Base-by-base conservation (phyloP, 257 asterid species). In the Prunella vulgaris region DNA sequence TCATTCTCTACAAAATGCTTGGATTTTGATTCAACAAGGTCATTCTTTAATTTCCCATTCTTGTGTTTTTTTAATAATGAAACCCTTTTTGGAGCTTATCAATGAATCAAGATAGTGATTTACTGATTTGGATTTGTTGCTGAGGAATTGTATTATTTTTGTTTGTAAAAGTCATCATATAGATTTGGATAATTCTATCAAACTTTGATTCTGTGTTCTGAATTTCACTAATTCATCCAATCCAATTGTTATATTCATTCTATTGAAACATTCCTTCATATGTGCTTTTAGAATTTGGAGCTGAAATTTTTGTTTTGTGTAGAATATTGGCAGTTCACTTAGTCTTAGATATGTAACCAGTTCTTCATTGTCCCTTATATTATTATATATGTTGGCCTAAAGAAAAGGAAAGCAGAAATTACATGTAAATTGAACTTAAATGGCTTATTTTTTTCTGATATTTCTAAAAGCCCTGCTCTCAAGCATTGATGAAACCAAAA, bases 11-110 rank as follows among this genome's bases (percentile, higher is more conserved):
- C 85, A 87, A 83, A 73, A 60, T 87, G 74, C 48, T 78, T 57
- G 94, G 88, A 14, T 77, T 87, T 76, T 87, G 79, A 84, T 78
- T 73, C 69, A 24, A 6, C 3, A 20, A 74, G 90, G 90, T 85
- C 67, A 60, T 9, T 59, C 12, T 32, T 73, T 5, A 25, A 15
- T 68, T 22, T 60, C 17, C 21, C 73, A 9, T 10, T 54, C n/a
- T 63, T 28, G n/a, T n/a, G n/a, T n/a, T n/a, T 1, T n/a, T n/a
- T n/a, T n/a, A n/a, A n/a, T n/a, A n/a, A n/a, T n/a, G n/a, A n/a
- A n/a, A n/a, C n/a, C n/a, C 6, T 24, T 33, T 49, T 21, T 37
- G n/a, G 14, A 66, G 52, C 44, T 65, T 5, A 7, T 49, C n/a
- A n/a, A n/a, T n/a, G n/a, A n/a, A n/a, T n/a, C 40, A 37, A 60